Evolutionary conservation across 768 basidiomycete genomes (phyloP), one percentile per base, ranked within the genome.

Genomic region (Collybia nuda): DNA sequence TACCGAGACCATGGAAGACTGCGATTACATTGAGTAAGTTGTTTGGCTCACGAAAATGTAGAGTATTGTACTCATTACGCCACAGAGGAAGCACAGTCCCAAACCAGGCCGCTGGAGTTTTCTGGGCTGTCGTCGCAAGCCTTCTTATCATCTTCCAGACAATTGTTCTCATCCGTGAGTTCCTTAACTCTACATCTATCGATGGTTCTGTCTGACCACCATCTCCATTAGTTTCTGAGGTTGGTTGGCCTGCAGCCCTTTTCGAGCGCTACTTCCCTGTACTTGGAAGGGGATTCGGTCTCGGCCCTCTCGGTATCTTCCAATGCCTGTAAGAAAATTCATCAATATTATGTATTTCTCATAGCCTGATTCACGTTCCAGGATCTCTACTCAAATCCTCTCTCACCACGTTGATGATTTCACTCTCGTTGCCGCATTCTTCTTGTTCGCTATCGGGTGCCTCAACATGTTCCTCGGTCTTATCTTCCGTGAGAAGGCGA

Each of bases 201-300:
- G 28, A 18, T 42, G 32, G 17, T 24, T n/a, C 14, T 39, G 35
- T 47, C 19, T 18, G 17, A 14, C 21, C 6, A 15, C 18, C 15
- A 24, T 29, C 17, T 48, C 38, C 9, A 41, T 6, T 40, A 78
- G 78, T 90, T 39, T 87, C 90, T 39, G 91, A 94, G 67, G 50
- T 87, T 61, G 81, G 85, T 59, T 88, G 91, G 85, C 92, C 92
- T 8, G 69, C 75, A 40, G 60, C 69, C 11, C 88, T 93, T 75
- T 95, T 96, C 68, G 82, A 88, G 57, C 81, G 81, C n/a, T 94
- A 82, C 73, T 88, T 96, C 72, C 94, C 94, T 24, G 86, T 96
- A 40, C 82, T 97, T n/a, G 93, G 94, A 15, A 75, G 76, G 7
- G 74, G 81, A 47, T 95, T 95, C 64, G 93, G 94, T 40, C 76